These are phyloP conservation scores for Cucurbita pepo DNA, from an alignment of 306 rosid genomes.

Conservation along the genomic window DNA sequence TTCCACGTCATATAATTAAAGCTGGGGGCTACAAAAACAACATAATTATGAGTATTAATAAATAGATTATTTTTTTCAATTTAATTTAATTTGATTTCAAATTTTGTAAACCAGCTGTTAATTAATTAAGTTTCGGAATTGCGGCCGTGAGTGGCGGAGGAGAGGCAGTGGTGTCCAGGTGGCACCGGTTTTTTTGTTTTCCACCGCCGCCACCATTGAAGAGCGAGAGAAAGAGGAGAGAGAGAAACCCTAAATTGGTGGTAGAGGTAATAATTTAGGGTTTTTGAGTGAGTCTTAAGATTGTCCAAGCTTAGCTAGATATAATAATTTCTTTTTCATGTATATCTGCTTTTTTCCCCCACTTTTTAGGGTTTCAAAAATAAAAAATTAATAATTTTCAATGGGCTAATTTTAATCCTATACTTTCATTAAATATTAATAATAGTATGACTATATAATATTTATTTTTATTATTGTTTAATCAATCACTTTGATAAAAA, in stretches of 20 bases:
- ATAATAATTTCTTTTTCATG: neutral
- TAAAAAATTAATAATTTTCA: too few species aligned
- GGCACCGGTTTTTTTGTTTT: neutral
- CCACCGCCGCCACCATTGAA: neutral
- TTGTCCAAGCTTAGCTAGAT: neutral
- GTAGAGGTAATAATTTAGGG: neutral
- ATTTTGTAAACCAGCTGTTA: neutral
- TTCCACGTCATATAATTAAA: neutral
- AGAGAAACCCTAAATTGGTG: neutral
- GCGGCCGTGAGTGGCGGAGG: neutral
- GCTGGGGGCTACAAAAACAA: neutral
- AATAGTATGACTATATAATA: too few species aligned
- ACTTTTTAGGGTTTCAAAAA: neutral
- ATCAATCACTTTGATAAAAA: too few species aligned
- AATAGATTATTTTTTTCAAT: neutral
- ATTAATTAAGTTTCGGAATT: neutral
- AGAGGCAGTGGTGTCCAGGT: neutral
- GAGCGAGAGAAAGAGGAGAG: neutral
- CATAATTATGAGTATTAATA: neutral
- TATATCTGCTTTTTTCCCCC: neutral
- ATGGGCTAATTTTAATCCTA: too few species aligned
- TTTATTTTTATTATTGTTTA: too few species aligned
- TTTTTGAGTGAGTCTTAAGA: conserved; percentile 2
- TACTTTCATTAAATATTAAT: too few species aligned
- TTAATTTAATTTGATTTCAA: neutral